A percentile compares a stretch with the other conserved stretches of the same genome.
Conservation (phyloP, 108 stramenopile species). For the Fragilariopsis cylindrus region DNA sequence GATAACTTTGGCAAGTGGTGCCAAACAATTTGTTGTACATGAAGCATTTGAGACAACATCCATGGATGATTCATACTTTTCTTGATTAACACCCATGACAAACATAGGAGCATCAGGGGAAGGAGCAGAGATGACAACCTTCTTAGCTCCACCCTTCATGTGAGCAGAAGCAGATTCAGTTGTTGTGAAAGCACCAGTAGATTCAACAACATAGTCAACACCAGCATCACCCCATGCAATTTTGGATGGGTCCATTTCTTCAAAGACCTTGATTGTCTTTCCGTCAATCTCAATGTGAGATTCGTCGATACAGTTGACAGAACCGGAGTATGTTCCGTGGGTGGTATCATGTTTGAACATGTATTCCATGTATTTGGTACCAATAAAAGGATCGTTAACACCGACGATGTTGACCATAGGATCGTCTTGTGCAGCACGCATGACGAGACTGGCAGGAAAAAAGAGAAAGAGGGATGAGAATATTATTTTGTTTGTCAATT, state of each 20-base stretch:
- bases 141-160: slow-evolving; percentile 94
- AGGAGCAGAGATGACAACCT: slow-evolving; percentile 96
- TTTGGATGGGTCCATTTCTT: slow-evolving; percentile 91
- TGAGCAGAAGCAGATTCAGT: slow-evolving; percentile 88
- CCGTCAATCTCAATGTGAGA: slow-evolving; percentile 87
- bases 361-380: slow-evolving; percentile 90
- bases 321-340: slow-evolving; percentile 89
- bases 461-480: not conserved
- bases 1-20: slow-evolving; percentile 96
- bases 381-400: slow-evolving; percentile 95
- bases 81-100: slow-evolving; percentile 97
- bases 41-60: slow-evolving; percentile 97
- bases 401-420: slow-evolving; percentile 95
- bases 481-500: not conserved
- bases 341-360: slow-evolving; percentile 97
- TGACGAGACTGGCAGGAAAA: slow-evolving; percentile 82
- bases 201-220: slow-evolving; percentile 93
- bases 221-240: slow-evolving; percentile 93
- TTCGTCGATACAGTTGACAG: slow-evolving; percentile 67
- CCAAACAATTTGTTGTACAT: slow-evolving; percentile 99
- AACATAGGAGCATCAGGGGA: slow-evolving; percentile 97
- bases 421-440: slow-evolving; percentile 91
- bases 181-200: slow-evolving; percentile 94
- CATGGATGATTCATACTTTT: slow-evolving; percentile 74
- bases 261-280: slow-evolving; percentile 81